A percentile compares a stretch with the other conserved stretches of the same genome.
phyloP scores from a whole-genome alignment of 1,139 yeast genomes.

The Kodamaea plutei region DNA sequence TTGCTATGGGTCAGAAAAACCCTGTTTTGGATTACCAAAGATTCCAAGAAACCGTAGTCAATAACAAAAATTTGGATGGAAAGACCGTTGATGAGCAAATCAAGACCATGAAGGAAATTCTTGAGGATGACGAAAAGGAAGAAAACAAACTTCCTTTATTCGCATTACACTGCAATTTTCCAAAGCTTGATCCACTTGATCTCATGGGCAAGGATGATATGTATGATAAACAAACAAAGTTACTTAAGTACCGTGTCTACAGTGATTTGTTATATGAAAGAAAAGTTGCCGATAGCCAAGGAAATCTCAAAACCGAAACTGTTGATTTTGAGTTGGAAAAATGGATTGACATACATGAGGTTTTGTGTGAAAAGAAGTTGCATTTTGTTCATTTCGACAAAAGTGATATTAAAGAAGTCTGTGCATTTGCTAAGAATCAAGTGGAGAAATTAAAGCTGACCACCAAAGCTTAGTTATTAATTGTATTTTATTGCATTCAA shows the following conservation, averaged over 20 bases:
- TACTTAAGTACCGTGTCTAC: conserved; percentile 28
- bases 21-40: conserved; percentile 27
- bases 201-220: conserved; percentile 23
- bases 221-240: conserved; percentile 23
- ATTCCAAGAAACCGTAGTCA: conserved; percentile 14
- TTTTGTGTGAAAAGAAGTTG: conserved; percentile 25
- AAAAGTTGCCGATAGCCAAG: conserved; percentile 7
- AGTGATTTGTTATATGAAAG: conserved; percentile 22
- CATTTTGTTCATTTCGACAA: conserved; percentile 26
- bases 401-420: conserved; percentile 20
- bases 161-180: conserved; percentile 37
- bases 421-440: conserved; percentile 28
- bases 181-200: conserved; percentile 34
- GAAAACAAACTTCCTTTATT: conserved; percentile 20
- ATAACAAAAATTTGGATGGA: conserved; percentile 7
- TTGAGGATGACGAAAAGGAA: conserved; percentile 15
- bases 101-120: conserved; percentile 16
- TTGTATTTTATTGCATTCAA: too few species aligned
- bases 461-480: conserved; percentile 2
- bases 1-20: conserved; percentile 40
- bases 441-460: conserved; percentile 21
- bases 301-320: conserved; percentile 7
- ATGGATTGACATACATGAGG: conserved; percentile 29
- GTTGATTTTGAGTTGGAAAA: conserved; percentile 34
- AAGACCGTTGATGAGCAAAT: conserved; percentile 20